Percentiles rank a stretch among this genome's conserved stretches.
Conservation (phyloP, 2,329 filamentous ascomycete species). For the Ophidiomyces ophidiicola region DNA sequence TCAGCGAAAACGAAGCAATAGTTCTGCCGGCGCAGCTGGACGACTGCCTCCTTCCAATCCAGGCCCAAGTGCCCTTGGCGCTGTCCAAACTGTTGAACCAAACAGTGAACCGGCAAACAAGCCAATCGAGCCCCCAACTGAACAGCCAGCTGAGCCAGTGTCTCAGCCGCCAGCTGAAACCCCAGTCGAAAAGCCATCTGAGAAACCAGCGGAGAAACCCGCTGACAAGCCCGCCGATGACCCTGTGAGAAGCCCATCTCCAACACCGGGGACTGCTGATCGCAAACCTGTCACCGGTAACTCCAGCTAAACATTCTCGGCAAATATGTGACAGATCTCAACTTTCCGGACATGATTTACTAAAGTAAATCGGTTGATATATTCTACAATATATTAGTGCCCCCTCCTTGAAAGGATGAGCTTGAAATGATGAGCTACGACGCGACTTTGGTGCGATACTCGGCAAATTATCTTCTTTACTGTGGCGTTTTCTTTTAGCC, state of each 20-base stretch:
- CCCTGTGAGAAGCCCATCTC: slow-evolving; percentile 28
- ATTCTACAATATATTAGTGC: slow-evolving; percentile 7
- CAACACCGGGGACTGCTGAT: slow-evolving; percentile 35
- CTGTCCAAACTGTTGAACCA: slow-evolving; percentile 1
- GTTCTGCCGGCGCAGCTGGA: slow-evolving; percentile 25
- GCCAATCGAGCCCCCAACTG: not conserved
- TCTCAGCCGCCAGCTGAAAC: slow-evolving; percentile 12
- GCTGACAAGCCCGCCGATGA: slow-evolving; percentile 21
- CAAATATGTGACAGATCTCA: not conserved
- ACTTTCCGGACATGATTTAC: slow-evolving; percentile 4
- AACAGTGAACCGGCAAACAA: slow-evolving; percentile 1
- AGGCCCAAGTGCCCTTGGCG: slow-evolving; percentile 12
- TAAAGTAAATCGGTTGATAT: slow-evolving; percentile 5
- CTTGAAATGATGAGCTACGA: slow-evolving; percentile 9
- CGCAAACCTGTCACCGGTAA: slow-evolving; percentile 48
- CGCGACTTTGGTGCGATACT: slow-evolving; percentile 10
- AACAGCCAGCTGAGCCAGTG: too few relatives aligned
- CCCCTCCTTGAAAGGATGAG: slow-evolving; percentile 3
- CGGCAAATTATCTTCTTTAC: slow-evolving; percentile 2
- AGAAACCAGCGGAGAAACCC: not conserved
- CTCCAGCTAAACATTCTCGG: slow-evolving; percentile 3
- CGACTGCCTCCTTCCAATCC: slow-evolving; percentile 4
- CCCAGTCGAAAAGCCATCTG: slow-evolving; percentile 30
- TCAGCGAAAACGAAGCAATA: slow-evolving; percentile 35
- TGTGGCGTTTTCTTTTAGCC: slow-evolving; percentile 2